These are phyloP conservation scores for Geoglossum cookeanum DNA, from an alignment of 2,329 filamentous ascomycete species.

Conservation along the genomic window DNA sequence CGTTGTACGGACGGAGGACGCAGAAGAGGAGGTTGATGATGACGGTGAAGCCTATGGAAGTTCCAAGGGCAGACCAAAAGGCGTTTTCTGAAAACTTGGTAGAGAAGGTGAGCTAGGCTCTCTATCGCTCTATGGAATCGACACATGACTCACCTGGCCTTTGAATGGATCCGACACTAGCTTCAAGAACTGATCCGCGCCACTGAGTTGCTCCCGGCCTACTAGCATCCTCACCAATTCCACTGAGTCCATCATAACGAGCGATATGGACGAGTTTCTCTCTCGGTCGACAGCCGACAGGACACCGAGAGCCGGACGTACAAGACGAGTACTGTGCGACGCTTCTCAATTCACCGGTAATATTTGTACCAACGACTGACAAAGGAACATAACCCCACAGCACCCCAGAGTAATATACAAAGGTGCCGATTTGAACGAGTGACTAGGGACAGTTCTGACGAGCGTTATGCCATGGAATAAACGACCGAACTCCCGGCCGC, in stretches of 20 bases:
- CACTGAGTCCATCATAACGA: neutral
- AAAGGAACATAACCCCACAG: too few relatives aligned
- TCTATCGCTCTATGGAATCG: neutral
- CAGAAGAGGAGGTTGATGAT: conserved; percentile 69
- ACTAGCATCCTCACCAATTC: neutral
- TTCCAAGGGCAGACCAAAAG: conserved; percentile 60
- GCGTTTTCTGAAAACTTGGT: conserved; percentile 37
- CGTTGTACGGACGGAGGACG: conserved; percentile 75
- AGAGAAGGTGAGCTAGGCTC: neutral
- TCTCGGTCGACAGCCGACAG: too few relatives aligned
- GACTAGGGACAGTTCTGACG: neutral
- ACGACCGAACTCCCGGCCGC: neutral
- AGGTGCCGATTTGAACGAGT: neutral
- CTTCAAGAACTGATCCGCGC: conserved; percentile 18
- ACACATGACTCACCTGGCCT: conserved; percentile 11
- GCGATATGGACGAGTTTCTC: neutral
- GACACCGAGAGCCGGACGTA: too few relatives aligned
- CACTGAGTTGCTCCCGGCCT: neutral
- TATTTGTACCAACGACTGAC: too few relatives aligned
- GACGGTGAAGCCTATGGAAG: conserved; percentile 56
- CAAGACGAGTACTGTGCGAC: too few relatives aligned
- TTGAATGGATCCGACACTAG: conserved; percentile 23
- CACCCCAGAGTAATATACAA: neutral
- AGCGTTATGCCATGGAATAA: neutral
- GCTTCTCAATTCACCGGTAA: neutral